These are phyloP conservation scores for Phytopythium cucurbitacearum DNA, from an alignment of 352 stramenopile species.

Conservation along the genomic window DNA sequence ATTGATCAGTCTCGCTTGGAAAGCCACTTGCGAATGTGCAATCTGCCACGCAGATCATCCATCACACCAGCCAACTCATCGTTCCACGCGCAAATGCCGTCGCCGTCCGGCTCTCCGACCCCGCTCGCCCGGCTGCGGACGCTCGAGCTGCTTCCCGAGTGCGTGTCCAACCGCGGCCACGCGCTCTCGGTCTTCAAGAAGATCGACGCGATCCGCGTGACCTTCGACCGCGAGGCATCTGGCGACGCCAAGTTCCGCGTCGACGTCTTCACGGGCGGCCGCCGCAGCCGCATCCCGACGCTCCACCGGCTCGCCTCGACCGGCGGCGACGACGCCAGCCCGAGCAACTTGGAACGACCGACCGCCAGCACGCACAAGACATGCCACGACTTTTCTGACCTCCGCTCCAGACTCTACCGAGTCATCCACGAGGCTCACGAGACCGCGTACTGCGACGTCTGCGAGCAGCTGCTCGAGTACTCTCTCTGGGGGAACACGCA, in stretches of 20 bases:
- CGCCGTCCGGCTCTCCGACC: no score
- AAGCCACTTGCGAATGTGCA: no score
- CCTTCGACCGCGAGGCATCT: constrained; percentile 2
- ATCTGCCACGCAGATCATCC: no score
- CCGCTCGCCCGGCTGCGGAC: constrained; percentile 8
- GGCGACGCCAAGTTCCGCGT: background rate
- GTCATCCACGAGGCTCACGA: constrained; percentile 9
- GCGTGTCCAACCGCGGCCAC: constrained; percentile 16
- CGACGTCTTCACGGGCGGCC: constrained; percentile 3
- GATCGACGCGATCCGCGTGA: constrained; percentile 18
- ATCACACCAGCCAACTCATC: background rate
- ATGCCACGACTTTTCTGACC: constrained; percentile 9
- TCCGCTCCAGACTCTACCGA: constrained; percentile 15
- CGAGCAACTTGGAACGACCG: background rate
- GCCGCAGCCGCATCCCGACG: constrained; percentile 2
- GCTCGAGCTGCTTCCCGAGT: constrained; percentile 15
- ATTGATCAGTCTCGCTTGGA: no score
- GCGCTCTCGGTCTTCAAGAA: constrained; percentile 21
- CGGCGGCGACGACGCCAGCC: no score
- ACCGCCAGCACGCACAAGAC: constrained; percentile 1
- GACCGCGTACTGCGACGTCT: constrained; percentile 14
- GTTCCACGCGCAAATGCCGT: no score
- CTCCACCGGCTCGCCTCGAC: background rate
- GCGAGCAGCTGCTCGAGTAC: constrained; percentile 3
- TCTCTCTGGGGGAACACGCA: constrained; percentile 2